A percentile compares a stretch with the other conserved stretches of the same genome.
phyloP scores from a whole-genome alignment of 2,329 filamentous ascomycete genomes.

The Colletotrichum incanum region DNA sequence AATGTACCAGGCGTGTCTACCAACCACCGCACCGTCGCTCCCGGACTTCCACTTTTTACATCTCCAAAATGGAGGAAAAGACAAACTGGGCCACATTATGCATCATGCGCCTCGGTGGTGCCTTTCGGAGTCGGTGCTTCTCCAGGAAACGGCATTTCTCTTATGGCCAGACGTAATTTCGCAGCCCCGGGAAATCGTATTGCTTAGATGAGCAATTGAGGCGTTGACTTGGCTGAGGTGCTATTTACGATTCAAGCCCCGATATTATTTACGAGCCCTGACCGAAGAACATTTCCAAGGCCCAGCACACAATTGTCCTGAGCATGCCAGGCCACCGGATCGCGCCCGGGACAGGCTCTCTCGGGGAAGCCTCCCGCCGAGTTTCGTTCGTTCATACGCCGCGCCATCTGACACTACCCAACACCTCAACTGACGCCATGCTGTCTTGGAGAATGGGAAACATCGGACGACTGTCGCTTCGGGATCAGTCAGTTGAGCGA shows the following conservation, averaged over 20 bases:
- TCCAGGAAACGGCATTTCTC: neutral
- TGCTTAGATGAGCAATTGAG: slow-evolving; percentile 34
- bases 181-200: slow-evolving; percentile 17
- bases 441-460: slow-evolving; percentile 29
- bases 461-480: slow-evolving; percentile 36
- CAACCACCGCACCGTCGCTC: slow-evolving; percentile 10
- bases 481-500: slow-evolving; percentile 8
- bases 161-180: slow-evolving; percentile 4
- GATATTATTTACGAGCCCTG: slow-evolving; percentile 28
- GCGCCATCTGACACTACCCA: slow-evolving; percentile 28
- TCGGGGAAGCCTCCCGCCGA: slow-evolving; percentile 24
- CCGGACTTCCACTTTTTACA: slow-evolving; percentile 10
- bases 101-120: neutral
- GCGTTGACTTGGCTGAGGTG: slow-evolving; percentile 37
- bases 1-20: slow-evolving; percentile 18
- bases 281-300: slow-evolving; percentile 10
- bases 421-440: slow-evolving; percentile 39
- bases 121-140: slow-evolving; percentile 2
- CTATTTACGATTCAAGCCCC: slow-evolving; percentile 37
- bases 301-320: slow-evolving; percentile 1
- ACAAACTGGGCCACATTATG: neutral
- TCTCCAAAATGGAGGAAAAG: neutral
- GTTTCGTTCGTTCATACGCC: slow-evolving; percentile 18
- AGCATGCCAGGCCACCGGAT: slow-evolving; percentile 4
- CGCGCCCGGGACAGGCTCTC: neutral